These are phyloP conservation scores for Setaria italica DNA, from an alignment of 202 grass and related monocot species.

Conservation along the genomic window DNA sequence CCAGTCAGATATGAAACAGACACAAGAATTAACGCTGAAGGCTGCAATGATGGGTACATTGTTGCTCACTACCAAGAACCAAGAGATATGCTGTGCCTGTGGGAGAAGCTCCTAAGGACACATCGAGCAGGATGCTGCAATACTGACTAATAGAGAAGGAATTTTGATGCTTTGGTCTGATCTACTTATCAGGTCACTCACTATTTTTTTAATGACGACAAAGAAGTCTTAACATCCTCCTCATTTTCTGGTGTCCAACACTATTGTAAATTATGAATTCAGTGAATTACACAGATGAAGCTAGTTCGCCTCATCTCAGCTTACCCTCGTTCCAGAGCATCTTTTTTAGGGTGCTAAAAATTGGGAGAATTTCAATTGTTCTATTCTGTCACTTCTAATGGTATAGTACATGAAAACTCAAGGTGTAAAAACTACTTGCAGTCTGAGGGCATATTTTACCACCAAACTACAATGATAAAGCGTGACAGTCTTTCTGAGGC, in stretches of 20 bases:
- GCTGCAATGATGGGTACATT: conserved; percentile 76
- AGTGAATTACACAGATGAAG: neutral
- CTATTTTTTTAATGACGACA: neutral
- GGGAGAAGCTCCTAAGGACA: conserved; percentile 79
- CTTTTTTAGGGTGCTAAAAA: neutral
- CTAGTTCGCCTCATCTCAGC: neutral
- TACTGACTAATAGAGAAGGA: conserved; percentile 28
- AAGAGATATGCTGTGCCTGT: conserved; percentile 85
- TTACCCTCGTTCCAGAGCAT: neutral
- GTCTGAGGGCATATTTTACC: conserved; percentile 6
- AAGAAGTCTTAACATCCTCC: conserved; percentile 1
- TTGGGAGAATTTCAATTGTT: conserved; percentile 5
- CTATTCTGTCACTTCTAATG: neutral
- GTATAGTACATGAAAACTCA: neutral
- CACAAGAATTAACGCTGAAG: conserved; percentile 69
- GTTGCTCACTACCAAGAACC: conserved; percentile 97
- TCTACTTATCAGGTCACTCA: neutral
- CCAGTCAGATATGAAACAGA: conserved; percentile 76
- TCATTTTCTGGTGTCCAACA: neutral
- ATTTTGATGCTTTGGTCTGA: neutral
- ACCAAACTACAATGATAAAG: conserved; percentile 2
- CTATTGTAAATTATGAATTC: conserved; percentile 20
- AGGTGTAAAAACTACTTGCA: conserved; percentile 11
- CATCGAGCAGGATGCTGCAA: conserved; percentile 73
- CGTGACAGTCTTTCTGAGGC: conserved; percentile 2